These are phyloP conservation scores for Kockiozyma suomiensis DNA, from an alignment of 805 yeast genomes.

Conservation along the genomic window DNA sequence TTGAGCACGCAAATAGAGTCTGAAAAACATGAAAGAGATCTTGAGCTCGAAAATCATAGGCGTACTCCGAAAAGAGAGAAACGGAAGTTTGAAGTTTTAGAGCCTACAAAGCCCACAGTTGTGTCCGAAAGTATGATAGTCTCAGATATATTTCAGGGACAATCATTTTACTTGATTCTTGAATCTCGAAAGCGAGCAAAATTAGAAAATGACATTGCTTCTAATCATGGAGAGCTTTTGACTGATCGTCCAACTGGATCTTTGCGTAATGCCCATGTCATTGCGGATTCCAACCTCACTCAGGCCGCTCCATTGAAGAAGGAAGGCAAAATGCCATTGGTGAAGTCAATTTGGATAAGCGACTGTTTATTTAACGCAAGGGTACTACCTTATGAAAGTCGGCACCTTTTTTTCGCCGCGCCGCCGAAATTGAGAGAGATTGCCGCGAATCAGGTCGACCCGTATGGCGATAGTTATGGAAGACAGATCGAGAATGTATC, in stretches of 20 bases:
- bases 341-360: conserved; percentile 71
- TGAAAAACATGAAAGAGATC: conserved; percentile 46
- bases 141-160: conserved; percentile 14
- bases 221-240: conserved; percentile 40
- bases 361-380: conserved; percentile 56
- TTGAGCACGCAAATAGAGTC: conserved; percentile 33
- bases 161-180: conserved; percentile 10
- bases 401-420: conserved; percentile 54
- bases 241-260: conserved; percentile 5
- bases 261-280: conserved; percentile 11
- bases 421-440: conserved; percentile 38
- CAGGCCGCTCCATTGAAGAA: conserved; percentile 47
- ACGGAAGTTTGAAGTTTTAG: conserved; percentile 14
- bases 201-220: conserved; percentile 53
- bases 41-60: conserved; percentile 26
- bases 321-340: conserved; percentile 57
- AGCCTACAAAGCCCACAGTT: background rate
- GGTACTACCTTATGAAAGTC: conserved; percentile 61
- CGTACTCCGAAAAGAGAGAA: conserved; percentile 6
- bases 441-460: conserved; percentile 52
- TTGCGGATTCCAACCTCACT: conserved; percentile 41
- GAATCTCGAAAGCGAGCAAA: conserved; percentile 6
- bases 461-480: conserved; percentile 63
- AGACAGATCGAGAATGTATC: conserved; percentile 39
- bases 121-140: conserved; percentile 4